These are phyloP conservation scores for Rhizoctonia solani DNA, from an alignment of 1,284 basidiomycete genomes.

Conservation along the genomic window DNA sequence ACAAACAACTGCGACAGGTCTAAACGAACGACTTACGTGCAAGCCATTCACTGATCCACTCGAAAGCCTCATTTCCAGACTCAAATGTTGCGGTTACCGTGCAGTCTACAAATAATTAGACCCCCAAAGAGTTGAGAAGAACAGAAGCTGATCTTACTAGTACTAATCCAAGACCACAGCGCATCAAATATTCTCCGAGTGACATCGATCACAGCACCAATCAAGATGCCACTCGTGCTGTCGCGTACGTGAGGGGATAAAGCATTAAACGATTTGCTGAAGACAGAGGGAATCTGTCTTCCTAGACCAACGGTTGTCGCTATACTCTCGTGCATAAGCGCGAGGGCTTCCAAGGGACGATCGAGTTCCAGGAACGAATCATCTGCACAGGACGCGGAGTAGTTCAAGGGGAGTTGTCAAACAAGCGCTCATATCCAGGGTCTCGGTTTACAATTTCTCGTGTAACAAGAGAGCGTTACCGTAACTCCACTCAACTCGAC, in stretches of 20 bases:
- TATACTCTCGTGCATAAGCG: too few relatives aligned
- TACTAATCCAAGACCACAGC: not conserved
- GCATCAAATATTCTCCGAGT: conserved; percentile 2
- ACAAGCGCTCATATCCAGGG: too few relatives aligned
- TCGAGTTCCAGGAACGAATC: too few relatives aligned
- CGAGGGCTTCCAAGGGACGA: too few relatives aligned
- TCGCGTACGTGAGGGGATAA: conserved; percentile 11
- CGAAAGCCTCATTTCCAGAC: conserved; percentile 6
- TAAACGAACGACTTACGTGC: not conserved
- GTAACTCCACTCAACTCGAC: too few relatives aligned
- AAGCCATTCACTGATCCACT: conserved; percentile 24
- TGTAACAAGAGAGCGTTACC: too few relatives aligned
- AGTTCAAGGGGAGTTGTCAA: too few relatives aligned
- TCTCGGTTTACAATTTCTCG: too few relatives aligned
- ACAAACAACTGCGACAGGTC: not conserved
- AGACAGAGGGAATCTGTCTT: not conserved
- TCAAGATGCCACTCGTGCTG: conserved; percentile 6
- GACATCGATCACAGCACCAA: conserved; percentile 22
- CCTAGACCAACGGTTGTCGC: too few relatives aligned
- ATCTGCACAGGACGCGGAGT: too few relatives aligned
- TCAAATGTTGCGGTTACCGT: conserved; percentile 17
- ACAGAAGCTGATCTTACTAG: not conserved
- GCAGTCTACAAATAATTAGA: too few relatives aligned
- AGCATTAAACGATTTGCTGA: not conserved
- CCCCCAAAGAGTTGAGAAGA: too few relatives aligned